These are phyloP conservation scores for Strobilomyces dryophilus DNA, from an alignment of 768 basidiomycete species.

Conservation along the genomic window DNA sequence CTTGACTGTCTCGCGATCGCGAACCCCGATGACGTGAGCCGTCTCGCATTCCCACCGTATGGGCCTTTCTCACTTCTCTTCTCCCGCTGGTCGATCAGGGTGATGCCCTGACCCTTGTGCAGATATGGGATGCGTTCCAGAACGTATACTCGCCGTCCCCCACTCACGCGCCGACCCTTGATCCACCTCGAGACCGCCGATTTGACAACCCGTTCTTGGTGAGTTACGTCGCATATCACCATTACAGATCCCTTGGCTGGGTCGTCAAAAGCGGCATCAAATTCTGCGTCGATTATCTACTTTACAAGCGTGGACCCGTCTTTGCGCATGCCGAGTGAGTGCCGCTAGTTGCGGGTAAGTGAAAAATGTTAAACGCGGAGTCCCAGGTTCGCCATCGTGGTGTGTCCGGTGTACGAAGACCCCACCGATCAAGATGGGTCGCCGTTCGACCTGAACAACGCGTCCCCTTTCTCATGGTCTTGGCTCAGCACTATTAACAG, in stretches of 20 bases:
- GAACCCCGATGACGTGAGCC: slow-evolving; percentile 59
- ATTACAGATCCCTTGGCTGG: slow-evolving; percentile 96
- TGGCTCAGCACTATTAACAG: slow-evolving; percentile 98
- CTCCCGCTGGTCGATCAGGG: slow-evolving; percentile 34
- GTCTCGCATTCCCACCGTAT: neutral
- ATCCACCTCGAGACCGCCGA: slow-evolving; percentile 34
- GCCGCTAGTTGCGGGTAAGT: neutral
- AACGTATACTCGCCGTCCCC: slow-evolving; percentile 43
- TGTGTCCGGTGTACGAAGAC: slow-evolving; percentile 89
- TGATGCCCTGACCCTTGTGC: slow-evolving; percentile 48
- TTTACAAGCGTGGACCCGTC: slow-evolving; percentile 93
- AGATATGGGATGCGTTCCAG: slow-evolving; percentile 68
- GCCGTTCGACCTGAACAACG: slow-evolving; percentile 59
- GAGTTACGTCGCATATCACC: slow-evolving; percentile 88
- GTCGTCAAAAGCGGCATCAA: slow-evolving; percentile 95
- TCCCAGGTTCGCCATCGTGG: slow-evolving; percentile 81
- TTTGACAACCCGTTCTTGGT: slow-evolving; percentile 93
- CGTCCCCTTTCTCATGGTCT: slow-evolving; percentile 80
- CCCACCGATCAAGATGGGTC: slow-evolving; percentile 64
- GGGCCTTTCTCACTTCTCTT: neutral
- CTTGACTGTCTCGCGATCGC: slow-evolving; percentile 76
- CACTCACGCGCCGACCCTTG: slow-evolving; percentile 27
- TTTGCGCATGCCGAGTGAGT: slow-evolving; percentile 94
- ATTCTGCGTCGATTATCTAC: slow-evolving; percentile 92
- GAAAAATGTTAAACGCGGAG: neutral